A percentile compares a stretch with the other conserved stretches of the same genome.
These are phyloP conservation scores for Diplocarpon rosae DNA, from an alignment of 2,329 filamentous ascomycete genomes.

Conservation along the genomic window DNA sequence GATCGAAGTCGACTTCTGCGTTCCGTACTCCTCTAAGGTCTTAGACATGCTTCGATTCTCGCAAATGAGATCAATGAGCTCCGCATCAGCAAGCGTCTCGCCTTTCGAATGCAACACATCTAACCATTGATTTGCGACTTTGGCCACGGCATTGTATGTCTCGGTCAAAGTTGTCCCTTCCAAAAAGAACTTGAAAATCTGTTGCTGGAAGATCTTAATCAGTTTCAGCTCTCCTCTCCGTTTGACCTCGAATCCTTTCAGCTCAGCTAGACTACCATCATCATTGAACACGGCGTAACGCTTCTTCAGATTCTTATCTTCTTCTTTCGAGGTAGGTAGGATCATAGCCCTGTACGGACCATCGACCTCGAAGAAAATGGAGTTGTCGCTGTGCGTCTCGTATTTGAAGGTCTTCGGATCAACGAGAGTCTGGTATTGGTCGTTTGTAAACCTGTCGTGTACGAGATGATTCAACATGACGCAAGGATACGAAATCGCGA, in stretches of 20 bases:
- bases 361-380: slow-evolving; percentile 98
- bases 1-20: slow-evolving; percentile 97
- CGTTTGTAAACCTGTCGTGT: slow-evolving; percentile 88
- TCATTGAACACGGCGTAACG: slow-evolving; percentile 98
- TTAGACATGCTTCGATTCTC: slow-evolving; percentile 99
- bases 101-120: slow-evolving; percentile 89
- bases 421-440: slow-evolving; percentile 86
- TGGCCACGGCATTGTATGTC: slow-evolving; percentile 84
- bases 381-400: slow-evolving; percentile 95
- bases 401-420: slow-evolving; percentile 78
- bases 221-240: slow-evolving; percentile 94
- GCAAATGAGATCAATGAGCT: slow-evolving; percentile 98
- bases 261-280: slow-evolving; percentile 84
- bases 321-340: slow-evolving; percentile 91
- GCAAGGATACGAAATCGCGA: slow-evolving; percentile 94
- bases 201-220: slow-evolving; percentile 98
- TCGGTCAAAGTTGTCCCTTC: slow-evolving; percentile 80
- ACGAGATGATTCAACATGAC: slow-evolving; percentile 99
- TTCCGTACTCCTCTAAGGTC: slow-evolving; percentile 89
- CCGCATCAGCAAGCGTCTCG: slow-evolving; percentile 83
- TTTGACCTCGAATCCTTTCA: slow-evolving; percentile 98
- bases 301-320: slow-evolving; percentile 99
- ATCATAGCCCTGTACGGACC: slow-evolving; percentile 98
- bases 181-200: slow-evolving; percentile 99
- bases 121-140: slow-evolving; percentile 91